Conservation (phyloP, 169 alveolate species). For the Plasmodium vivax region DNA sequence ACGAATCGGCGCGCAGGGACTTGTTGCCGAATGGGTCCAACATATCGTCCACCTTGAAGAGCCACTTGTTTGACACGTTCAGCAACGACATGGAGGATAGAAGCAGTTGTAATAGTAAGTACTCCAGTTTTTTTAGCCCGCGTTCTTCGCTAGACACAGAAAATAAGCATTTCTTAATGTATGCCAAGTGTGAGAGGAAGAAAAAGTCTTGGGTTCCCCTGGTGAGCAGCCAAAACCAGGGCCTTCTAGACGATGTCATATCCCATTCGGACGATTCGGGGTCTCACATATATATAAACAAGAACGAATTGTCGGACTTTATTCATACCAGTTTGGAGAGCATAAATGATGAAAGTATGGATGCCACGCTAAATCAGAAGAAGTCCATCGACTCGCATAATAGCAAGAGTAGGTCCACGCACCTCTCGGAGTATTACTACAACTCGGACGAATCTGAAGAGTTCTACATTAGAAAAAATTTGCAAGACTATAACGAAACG, state of each 20-base stretch:
- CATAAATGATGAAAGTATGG: slow-evolving; percentile 5
- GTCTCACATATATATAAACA: slow-evolving; percentile 15
- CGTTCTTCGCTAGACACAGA: slow-evolving; percentile 11
- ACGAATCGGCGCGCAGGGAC: not conserved
- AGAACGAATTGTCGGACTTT: slow-evolving; percentile 1
- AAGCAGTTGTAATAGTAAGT: slow-evolving; percentile 26
- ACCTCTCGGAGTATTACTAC: slow-evolving; percentile 5
- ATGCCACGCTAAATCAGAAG: not conserved
- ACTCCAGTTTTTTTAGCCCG: slow-evolving; percentile 8
- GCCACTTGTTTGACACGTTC: not conserved
- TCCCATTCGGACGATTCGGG: slow-evolving; percentile 54
- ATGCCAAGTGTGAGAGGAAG: not conserved
- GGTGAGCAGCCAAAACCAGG: slow-evolving; percentile 1
- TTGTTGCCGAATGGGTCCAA: not conserved
- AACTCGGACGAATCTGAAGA: slow-evolving; percentile 72
- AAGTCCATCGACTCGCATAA: not conserved
- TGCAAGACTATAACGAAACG: slow-evolving; percentile 24
- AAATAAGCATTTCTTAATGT: not conserved
- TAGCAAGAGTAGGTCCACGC: slow-evolving; percentile 1
- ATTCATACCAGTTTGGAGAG: slow-evolving; percentile 47
- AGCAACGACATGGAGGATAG: slow-evolving; percentile 19
- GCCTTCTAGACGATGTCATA: slow-evolving; percentile 30
- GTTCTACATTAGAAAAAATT: slow-evolving; percentile 62
- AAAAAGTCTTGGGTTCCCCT: slow-evolving; percentile 55
- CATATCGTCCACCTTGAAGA: slow-evolving; percentile 17